phyloP scores from a whole-genome alignment of 2,329 filamentous ascomycete genomes.

The Pseudogymnoascus sp. region DNA sequence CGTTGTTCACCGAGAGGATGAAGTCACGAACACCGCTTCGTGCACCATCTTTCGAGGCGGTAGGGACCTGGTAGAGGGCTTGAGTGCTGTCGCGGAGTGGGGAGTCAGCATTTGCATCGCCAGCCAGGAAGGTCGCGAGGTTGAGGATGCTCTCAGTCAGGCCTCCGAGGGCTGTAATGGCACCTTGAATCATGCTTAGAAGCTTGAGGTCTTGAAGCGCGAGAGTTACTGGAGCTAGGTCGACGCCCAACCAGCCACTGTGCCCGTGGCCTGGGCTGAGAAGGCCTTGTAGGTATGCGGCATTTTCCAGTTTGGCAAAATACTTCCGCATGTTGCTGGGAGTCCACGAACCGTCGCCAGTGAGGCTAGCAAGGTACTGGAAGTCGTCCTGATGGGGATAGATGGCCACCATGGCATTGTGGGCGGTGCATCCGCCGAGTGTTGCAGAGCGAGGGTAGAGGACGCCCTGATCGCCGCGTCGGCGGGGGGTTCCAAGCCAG shows the following conservation, averaged over 20 bases:
- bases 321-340: slow-evolving; percentile 21
- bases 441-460: slow-evolving; percentile 27
- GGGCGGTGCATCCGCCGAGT: slow-evolving; percentile 26
- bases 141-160: slow-evolving; percentile 8
- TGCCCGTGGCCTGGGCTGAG: slow-evolving; percentile 21
- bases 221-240: slow-evolving; percentile 12
- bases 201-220: slow-evolving; percentile 14
- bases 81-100: slow-evolving; percentile 19
- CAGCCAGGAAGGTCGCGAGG: slow-evolving; percentile 16
- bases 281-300: slow-evolving; percentile 13
- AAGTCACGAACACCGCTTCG: slow-evolving; percentile 22
- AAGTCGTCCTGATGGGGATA: slow-evolving; percentile 22
- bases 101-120: slow-evolving; percentile 22
- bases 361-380: slow-evolving; percentile 18
- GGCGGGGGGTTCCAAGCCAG: slow-evolving; percentile 22
- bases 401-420: slow-evolving; percentile 23
- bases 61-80: slow-evolving; percentile 24
- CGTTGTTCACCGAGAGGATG: slow-evolving; percentile 21
- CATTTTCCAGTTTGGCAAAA: slow-evolving; percentile 16
- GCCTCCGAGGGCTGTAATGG: slow-evolving; percentile 11
- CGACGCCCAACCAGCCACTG: slow-evolving; percentile 27
- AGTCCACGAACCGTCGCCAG: slow-evolving; percentile 23
- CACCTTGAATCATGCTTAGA: slow-evolving; percentile 16
- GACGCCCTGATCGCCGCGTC: slow-evolving; percentile 22
- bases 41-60: slow-evolving; percentile 17